A percentile compares a stretch with the other conserved stretches of the same genome.
phyloP scores from a whole-genome alignment of 2,329 filamentous ascomycete species.

The Fusarium albosuccineum region DNA sequence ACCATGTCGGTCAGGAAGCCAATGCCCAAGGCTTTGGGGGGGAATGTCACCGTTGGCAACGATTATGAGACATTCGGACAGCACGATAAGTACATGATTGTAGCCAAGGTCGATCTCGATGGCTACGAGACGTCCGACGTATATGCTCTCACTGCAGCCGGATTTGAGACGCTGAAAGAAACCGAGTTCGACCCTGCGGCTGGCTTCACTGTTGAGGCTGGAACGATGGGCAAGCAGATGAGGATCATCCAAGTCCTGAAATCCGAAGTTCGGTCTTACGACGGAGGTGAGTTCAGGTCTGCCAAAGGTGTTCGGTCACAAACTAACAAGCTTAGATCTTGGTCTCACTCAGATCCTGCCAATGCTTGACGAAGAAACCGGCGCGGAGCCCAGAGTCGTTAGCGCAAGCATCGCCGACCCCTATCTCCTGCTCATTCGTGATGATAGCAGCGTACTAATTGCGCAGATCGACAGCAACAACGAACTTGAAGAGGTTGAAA shows the following conservation, averaged over 20 bases:
- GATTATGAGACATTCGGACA: conserved; percentile 72
- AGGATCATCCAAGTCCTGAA: conserved; percentile 89
- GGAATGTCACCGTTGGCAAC: conserved; percentile 62
- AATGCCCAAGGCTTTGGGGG: conserved; percentile 69
- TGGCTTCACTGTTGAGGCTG: conserved; percentile 87
- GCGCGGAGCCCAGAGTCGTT: conserved; percentile 81
- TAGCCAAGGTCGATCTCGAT: conserved; percentile 77
- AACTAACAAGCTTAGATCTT: conserved; percentile 71
- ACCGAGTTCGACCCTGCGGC: conserved; percentile 94
- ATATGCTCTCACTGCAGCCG: conserved; percentile 78
- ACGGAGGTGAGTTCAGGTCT: conserved; percentile 75
- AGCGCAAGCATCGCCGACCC: conserved; percentile 89
- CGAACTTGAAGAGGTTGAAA: conserved; percentile 86
- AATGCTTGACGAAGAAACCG: conserved; percentile 91
- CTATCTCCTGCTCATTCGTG: conserved; percentile 84
- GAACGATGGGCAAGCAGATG: conserved; percentile 82
- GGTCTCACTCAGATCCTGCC: conserved; percentile 91
- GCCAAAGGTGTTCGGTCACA: not conserved
- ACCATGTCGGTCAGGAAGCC: conserved; percentile 79
- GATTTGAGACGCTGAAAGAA: conserved; percentile 80
- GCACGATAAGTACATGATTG: conserved; percentile 85
- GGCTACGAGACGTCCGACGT: conserved; percentile 83
- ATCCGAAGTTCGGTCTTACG: conserved; percentile 90
- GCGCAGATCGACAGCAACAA: conserved; percentile 81
- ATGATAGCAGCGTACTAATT: conserved; percentile 84